Percentiles rank a stretch among this genome's conserved stretches.
Evolutionary conservation across 768 basidiomycete genomes (phyloP).

Genomic region (Termitomyces titanicus): DNA sequence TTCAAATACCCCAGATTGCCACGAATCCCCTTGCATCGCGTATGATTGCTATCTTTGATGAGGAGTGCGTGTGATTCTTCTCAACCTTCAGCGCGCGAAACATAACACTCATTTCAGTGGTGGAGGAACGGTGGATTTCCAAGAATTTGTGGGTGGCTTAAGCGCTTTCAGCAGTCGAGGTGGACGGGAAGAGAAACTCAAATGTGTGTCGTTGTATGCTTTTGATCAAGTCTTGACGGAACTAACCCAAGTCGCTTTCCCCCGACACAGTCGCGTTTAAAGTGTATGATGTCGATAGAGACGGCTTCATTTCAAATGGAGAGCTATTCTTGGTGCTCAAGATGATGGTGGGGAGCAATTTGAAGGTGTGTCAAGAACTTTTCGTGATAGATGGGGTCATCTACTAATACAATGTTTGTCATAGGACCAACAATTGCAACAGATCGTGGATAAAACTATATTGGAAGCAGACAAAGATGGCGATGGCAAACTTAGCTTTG

Average conservation of each 20-base stretch:
- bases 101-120: constrained; percentile 51
- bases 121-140: constrained; percentile 97
- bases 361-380: constrained; percentile 60
- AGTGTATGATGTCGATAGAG: constrained; percentile 98
- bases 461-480: constrained; percentile 99
- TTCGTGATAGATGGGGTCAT: constrained; percentile 12
- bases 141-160: constrained; percentile 96
- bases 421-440: constrained; percentile 96
- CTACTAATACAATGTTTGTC: constrained; percentile 1
- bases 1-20: constrained; percentile 98
- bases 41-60: constrained; percentile 99
- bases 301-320: constrained; percentile 97
- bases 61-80: constrained; percentile 70
- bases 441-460: constrained; percentile 99
- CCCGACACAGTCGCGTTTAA: constrained; percentile 89
- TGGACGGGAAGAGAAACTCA: constrained; percentile 93
- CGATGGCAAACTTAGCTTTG: constrained; percentile 95
- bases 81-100: constrained; percentile 5
- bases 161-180: constrained; percentile 98
- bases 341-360: constrained; percentile 99
- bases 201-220: constrained; percentile 56
- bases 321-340: constrained; percentile 98
- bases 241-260: background rate
- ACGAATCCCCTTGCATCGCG: constrained; percentile 94
- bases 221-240: background rate